phyloP scores from a whole-genome alignment of 257 asterid genomes.

The Paraleonurus japonicus region DNA sequence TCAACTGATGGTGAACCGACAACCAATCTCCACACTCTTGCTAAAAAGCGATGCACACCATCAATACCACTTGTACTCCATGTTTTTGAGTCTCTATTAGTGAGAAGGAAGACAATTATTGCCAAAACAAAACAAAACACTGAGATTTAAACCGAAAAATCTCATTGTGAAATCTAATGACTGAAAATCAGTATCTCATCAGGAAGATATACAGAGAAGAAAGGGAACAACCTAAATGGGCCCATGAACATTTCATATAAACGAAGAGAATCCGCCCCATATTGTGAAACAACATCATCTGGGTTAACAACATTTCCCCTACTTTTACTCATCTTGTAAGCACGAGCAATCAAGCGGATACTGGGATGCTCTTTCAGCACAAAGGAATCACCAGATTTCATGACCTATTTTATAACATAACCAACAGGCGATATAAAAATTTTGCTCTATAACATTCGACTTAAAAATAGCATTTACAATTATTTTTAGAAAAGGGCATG shows the following conservation, averaged over 20 bases:
- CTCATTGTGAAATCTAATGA: neutral
- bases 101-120: conserved; percentile 11
- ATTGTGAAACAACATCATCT: conserved; percentile 87
- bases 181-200: neutral
- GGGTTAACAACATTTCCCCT: conserved; percentile 97
- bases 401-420: conserved; percentile 51
- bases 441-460: conserved; percentile 4
- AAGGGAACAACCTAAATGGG: conserved; percentile 70
- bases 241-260: conserved; percentile 99
- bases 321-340: conserved; percentile 98
- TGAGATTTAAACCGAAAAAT: neutral
- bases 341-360: conserved; percentile 75
- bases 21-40: conserved; percentile 88
- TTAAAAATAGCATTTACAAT: neutral
- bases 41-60: conserved; percentile 93
- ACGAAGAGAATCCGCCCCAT: conserved; percentile 97
- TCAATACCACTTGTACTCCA: conserved; percentile 98
- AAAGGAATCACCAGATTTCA: conserved; percentile 75
- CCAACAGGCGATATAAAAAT: neutral
- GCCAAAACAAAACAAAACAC: neutral
- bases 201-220: conserved; percentile 17
- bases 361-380: conserved; percentile 74
- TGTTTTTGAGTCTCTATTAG: conserved; percentile 82
- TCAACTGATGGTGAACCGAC: conserved; percentile 74
- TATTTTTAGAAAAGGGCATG: conserved; percentile 9